Evolutionary conservation across 75 land plant species (phyloP), one percentile per base, ranked within the genome.

Genomic region (Selaginella moellendorffii): DNA sequence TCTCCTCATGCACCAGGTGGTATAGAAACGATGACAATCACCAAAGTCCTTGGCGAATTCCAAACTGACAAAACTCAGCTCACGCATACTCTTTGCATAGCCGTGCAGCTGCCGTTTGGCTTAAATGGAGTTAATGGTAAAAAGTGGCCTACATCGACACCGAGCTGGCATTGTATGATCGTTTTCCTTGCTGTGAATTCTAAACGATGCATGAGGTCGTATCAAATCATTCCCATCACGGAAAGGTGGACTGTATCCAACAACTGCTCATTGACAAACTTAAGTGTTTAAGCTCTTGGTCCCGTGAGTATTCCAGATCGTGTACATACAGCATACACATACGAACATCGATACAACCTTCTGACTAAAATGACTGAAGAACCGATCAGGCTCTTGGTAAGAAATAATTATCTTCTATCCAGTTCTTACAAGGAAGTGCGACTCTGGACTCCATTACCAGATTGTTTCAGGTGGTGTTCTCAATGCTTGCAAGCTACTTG

Each of bases 221-320:
- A 95, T 64, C 74, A 95, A 2, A 80, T 92, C 26, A 67, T 85
- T 14, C 85, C 89, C 0, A 92, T 92, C 26, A 95, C 97, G 28
- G 90, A 85, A 68, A 69, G 97, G 46, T 92, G 95, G 97, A 23
- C 78, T 92, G 80, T 95, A 92, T 60, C 67, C 89, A 14, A 77
- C 71, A n/a, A 95, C 97, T 31, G 97, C 88, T 18, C 83, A n/a
- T 92, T 28, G 97, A 92, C 76, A 92, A 92, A 92, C 71, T 95
- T 92, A 81, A 83, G 72, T 23, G 18, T 59, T 28, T 27, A 24
- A 24, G 5, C 19, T 52, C 30, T n/a, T n/a, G n/a, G n/a, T n/a
- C n/a, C n/a, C n/a, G n/a, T 36, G 23, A 36, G 20, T 29, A 21
- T 36, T n/a, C 19, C 68, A 92, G 97, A 92, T 92, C 66, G 79